Evolutionary conservation across 1,139 yeast genomes (phyloP).

Genomic region (Magnusiomyces fungicola): DNA sequence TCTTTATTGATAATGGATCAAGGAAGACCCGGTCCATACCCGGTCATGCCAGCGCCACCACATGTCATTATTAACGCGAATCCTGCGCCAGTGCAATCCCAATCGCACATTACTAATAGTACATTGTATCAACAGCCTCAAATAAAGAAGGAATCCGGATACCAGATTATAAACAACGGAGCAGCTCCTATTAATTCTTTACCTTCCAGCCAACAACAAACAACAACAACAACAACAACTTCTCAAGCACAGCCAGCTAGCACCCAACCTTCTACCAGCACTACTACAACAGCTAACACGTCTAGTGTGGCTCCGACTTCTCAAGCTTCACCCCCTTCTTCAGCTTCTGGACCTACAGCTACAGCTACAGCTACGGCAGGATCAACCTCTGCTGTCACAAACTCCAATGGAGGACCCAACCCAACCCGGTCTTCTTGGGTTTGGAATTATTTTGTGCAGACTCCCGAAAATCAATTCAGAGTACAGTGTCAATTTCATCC

Average conservation of each 20-base stretch:
- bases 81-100: too few species aligned
- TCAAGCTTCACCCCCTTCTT: too few species aligned
- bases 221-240: background rate
- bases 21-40: too few species aligned
- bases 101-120: too few species aligned
- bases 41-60: too few species aligned
- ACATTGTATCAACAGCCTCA: too few species aligned
- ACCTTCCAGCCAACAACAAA: background rate
- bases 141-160: too few species aligned
- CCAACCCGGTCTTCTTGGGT: constrained; percentile 16
- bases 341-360: background rate
- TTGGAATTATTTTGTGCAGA: constrained; percentile 16
- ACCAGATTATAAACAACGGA: too few species aligned
- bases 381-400: background rate
- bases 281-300: background rate
- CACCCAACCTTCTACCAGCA: background rate
- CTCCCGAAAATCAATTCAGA: constrained; percentile 15
- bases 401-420: background rate
- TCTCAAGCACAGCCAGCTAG: background rate
- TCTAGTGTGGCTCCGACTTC: background rate
- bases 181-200: too few species aligned
- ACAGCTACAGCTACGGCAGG: background rate
- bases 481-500: constrained; percentile 14
- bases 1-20: too few species aligned
- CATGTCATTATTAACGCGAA: too few species aligned